These are phyloP conservation scores for Blastobotrys aristatus DNA, from an alignment of 1,139 yeast genomes.

Conservation along the genomic window DNA sequence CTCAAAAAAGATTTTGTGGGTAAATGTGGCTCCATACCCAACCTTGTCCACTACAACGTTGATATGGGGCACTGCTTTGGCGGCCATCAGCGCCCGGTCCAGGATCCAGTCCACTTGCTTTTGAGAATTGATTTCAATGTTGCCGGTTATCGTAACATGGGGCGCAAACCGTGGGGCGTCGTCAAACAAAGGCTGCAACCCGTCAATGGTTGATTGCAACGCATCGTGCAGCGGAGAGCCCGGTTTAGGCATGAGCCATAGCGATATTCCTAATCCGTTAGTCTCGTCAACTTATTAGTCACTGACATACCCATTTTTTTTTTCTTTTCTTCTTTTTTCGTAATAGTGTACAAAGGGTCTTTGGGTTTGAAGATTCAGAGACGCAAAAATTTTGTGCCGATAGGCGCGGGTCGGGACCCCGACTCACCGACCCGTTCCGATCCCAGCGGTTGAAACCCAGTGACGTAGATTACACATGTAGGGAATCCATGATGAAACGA, in stretches of 20 bases:
- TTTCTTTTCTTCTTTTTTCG: too few relatives aligned
- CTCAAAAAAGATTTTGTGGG: constrained; percentile 60
- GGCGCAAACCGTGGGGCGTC: constrained; percentile 68
- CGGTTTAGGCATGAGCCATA: constrained; percentile 72
- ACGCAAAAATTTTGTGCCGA: too few relatives aligned
- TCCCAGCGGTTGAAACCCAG: too few relatives aligned
- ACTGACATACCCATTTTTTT: too few relatives aligned
- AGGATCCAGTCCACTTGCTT: constrained; percentile 51
- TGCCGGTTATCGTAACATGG: constrained; percentile 69
- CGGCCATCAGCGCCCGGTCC: constrained; percentile 62
- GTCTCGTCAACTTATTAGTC: too few relatives aligned
- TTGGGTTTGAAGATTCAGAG: too few relatives aligned
- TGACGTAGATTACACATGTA: too few relatives aligned
- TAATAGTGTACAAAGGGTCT: too few relatives aligned
- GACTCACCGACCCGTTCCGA: too few relatives aligned
- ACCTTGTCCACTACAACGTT: constrained; percentile 31
- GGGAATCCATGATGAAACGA: too few relatives aligned
- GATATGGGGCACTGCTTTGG: constrained; percentile 35
- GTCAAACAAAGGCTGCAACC: constrained; percentile 65
- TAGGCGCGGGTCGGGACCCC: too few relatives aligned
- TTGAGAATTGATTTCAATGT: constrained; percentile 46
- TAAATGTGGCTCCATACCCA: constrained; percentile 41
- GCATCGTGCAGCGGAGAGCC: constrained; percentile 54
- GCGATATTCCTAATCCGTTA: constrained; percentile 43
- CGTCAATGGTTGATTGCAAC: constrained; percentile 54